These are phyloP conservation scores for Rhizoclosmatium globosum DNA, from an alignment of 192 early-diverging fungal species.

Conservation along the genomic window DNA sequence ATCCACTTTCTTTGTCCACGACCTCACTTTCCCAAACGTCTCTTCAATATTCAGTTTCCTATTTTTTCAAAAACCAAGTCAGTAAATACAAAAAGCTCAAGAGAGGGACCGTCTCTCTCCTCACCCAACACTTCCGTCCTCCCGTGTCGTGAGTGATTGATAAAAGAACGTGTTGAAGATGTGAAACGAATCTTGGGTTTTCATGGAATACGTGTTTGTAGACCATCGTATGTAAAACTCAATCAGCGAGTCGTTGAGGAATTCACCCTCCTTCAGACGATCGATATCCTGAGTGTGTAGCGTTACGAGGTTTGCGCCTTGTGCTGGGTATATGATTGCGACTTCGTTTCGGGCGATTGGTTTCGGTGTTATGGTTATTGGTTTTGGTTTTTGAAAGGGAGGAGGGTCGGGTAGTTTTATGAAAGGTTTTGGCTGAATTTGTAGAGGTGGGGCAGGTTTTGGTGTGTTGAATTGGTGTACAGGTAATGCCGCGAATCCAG, in stretches of 20 bases:
- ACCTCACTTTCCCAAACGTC: conserved; percentile 70
- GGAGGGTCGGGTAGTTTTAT: too few relatives aligned
- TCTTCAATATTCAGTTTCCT: conserved; percentile 46
- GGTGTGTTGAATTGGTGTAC: too few relatives aligned
- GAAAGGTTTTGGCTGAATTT: too few relatives aligned
- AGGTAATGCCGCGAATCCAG: too few relatives aligned
- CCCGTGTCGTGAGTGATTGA: conserved; percentile 60
- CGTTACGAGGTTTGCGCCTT: conserved; percentile 63
- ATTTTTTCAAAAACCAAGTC: background rate
- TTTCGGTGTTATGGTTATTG: too few relatives aligned
- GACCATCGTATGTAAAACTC: conserved; percentile 83
- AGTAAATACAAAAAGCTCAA: background rate
- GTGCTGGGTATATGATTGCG: conserved; percentile 53
- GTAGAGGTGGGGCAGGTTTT: too few relatives aligned
- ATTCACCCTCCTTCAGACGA: conserved; percentile 75
- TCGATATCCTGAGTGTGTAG: conserved; percentile 69
- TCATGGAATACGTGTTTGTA: conserved; percentile 15
- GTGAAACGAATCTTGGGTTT: conserved; percentile 60
- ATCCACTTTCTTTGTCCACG: conserved; percentile 80
- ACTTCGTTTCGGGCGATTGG: too few relatives aligned
- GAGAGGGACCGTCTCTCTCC: background rate
- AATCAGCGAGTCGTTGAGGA: conserved; percentile 89
- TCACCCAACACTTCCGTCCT: conserved; percentile 30
- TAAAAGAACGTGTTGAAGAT: conserved; percentile 91
- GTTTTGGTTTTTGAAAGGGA: too few relatives aligned